These are phyloP conservation scores for Fusarium armeniacum DNA, from an alignment of 2,329 filamentous ascomycete genomes.

Conservation along the genomic window DNA sequence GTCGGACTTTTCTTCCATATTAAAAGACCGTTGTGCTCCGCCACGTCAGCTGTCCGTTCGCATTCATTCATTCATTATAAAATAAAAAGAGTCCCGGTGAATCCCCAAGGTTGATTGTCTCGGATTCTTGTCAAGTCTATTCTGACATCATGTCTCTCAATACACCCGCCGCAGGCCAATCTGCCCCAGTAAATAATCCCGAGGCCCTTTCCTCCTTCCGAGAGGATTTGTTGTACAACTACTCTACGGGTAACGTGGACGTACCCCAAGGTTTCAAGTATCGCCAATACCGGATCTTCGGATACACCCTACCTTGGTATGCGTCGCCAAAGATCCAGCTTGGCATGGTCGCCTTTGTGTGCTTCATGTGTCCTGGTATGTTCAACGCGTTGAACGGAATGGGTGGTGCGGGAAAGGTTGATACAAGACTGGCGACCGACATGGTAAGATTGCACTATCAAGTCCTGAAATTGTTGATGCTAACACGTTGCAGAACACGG, in stretches of 20 bases:
- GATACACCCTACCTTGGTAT: constrained; percentile 65
- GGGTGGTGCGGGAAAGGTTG: constrained; percentile 68
- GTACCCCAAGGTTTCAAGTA: constrained; percentile 42
- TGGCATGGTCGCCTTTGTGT: constrained; percentile 70
- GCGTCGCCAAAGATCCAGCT: constrained; percentile 80
- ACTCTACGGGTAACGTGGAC: constrained; percentile 29
- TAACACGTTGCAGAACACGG: constrained; percentile 57
- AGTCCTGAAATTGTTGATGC: accelerated
- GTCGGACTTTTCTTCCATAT: not conserved
- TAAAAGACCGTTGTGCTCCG: constrained; percentile 1
- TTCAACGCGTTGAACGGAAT: constrained; percentile 76
- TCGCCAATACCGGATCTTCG: constrained; percentile 36
- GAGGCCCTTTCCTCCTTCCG: constrained; percentile 27
- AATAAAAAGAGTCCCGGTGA: not conserved
- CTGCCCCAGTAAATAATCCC: constrained; percentile 35
- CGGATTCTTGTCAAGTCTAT: not conserved
- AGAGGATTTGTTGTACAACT: constrained; percentile 18
- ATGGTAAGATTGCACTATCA: constrained; percentile 36
- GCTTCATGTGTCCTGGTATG: constrained; percentile 78
- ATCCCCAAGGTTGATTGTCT: not conserved
- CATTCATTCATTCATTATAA: not conserved
- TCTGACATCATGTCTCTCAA: constrained; percentile 36
- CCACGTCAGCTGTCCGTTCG: constrained; percentile 15
- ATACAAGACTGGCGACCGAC: constrained; percentile 60
- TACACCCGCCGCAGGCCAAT: constrained; percentile 40